These are phyloP conservation scores for Scleroderma bovista DNA, from an alignment of 768 basidiomycete genomes.

Conservation along the genomic window DNA sequence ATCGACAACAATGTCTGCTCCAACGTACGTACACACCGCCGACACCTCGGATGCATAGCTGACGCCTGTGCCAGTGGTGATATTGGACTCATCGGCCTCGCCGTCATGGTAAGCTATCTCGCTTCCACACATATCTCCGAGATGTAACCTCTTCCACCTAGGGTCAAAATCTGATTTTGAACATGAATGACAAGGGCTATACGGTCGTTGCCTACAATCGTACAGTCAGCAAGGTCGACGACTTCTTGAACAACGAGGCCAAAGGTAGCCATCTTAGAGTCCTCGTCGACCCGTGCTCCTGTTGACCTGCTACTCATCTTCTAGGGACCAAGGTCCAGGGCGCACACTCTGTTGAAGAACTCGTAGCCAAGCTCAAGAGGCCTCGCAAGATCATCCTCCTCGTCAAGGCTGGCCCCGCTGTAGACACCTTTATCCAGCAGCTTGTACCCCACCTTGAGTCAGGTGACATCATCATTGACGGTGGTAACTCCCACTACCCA, in stretches of 20 bases:
- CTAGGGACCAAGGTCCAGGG: slow-evolving; percentile 93
- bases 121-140: slow-evolving; percentile 10
- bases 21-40: slow-evolving; percentile 41
- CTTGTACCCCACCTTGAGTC: slow-evolving; percentile 85
- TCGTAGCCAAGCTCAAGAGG: slow-evolving; percentile 85
- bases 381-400: slow-evolving; percentile 98
- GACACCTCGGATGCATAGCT: slow-evolving; percentile 14
- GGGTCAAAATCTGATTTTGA: slow-evolving; percentile 96
- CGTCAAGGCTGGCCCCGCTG: slow-evolving; percentile 95
- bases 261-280: slow-evolving; percentile 65
- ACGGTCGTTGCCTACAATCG: slow-evolving; percentile 97
- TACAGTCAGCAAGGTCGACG: slow-evolving; percentile 92
- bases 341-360: slow-evolving; percentile 90
- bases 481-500: slow-evolving; percentile 98
- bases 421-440: slow-evolving; percentile 91
- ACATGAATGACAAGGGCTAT: slow-evolving; percentile 99
- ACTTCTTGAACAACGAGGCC: slow-evolving; percentile 94
- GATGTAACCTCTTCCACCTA: slow-evolving; percentile 23
- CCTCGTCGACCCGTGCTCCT: slow-evolving; percentile 9
- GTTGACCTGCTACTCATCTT: slow-evolving; percentile 14
- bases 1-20: slow-evolving; percentile 35
- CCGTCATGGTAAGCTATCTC: slow-evolving; percentile 80
- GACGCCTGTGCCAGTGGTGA: slow-evolving; percentile 62
- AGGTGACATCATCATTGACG: slow-evolving; percentile 99
- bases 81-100: slow-evolving; percentile 96